A percentile compares a stretch with the other conserved stretches of the same genome.
These are phyloP conservation scores for Aspergillus cavernicola DNA, from an alignment of 495 filamentous ascomycete species.

Conservation along the genomic window DNA sequence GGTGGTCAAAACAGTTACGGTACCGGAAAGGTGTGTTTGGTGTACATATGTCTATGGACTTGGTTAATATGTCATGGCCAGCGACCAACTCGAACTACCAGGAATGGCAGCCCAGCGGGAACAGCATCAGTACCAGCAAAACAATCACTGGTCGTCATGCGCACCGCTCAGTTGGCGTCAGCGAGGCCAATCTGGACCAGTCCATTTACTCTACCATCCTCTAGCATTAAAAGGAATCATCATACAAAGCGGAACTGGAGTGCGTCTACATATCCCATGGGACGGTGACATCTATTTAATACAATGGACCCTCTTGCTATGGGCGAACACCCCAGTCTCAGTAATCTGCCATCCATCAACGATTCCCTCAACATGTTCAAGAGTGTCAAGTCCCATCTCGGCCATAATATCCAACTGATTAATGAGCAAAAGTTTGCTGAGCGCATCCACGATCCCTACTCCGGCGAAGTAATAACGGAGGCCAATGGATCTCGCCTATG, in stretches of 20 bases:
- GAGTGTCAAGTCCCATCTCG: slow-evolving; percentile 35
- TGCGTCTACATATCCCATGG: slow-evolving; percentile 8
- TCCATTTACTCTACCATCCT: slow-evolving; percentile 3
- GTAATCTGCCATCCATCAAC: slow-evolving; percentile 31
- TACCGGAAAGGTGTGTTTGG: slow-evolving; percentile 22
- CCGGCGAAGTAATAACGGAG: slow-evolving; percentile 13
- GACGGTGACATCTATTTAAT: slow-evolving; percentile 33
- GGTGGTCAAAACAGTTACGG: slow-evolving; percentile 19
- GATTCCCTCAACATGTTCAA: slow-evolving; percentile 35
- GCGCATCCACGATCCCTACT: slow-evolving; percentile 30
- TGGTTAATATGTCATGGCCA: too few relatives aligned
- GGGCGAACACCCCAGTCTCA: slow-evolving; percentile 23
- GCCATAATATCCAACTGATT: slow-evolving; percentile 33
- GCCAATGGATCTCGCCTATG: slow-evolving; percentile 26
- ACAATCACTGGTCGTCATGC: background rate
- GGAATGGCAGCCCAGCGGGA: background rate
- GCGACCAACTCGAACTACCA: background rate
- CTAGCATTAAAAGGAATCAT: slow-evolving; percentile 8
- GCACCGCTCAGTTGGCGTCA: background rate
- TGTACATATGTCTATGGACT: too few relatives aligned
- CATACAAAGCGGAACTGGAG: slow-evolving; percentile 24
- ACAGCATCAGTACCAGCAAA: background rate
- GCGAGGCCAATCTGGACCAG: slow-evolving; percentile 4
- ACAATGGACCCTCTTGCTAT: slow-evolving; percentile 20
- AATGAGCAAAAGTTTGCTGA: slow-evolving; percentile 30